A percentile compares a stretch with the other conserved stretches of the same genome.
These are phyloP conservation scores for Phytophthora tentaculata DNA, from an alignment of 352 stramenopile species.

Conservation along the genomic window DNA sequence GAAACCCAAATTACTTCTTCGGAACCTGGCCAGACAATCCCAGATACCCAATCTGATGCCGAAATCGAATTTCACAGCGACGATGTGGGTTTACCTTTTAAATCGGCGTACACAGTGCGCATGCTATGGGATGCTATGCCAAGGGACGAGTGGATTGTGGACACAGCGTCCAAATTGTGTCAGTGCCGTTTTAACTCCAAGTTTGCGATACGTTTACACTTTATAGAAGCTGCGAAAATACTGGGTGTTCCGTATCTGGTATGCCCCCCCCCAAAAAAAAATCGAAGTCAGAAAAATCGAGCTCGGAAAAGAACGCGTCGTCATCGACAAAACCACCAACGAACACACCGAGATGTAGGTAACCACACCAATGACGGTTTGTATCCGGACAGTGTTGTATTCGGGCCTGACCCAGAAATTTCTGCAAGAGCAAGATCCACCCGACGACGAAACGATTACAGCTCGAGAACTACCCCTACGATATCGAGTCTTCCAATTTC, in stretches of 20 bases:
- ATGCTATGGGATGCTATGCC: conserved; percentile 6
- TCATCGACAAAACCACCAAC: no score
- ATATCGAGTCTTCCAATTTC: no score
- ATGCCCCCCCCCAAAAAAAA: neutral
- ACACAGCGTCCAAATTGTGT: neutral
- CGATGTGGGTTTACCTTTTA: neutral
- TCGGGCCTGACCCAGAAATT: no score
- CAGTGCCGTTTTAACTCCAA: conserved; percentile 12
- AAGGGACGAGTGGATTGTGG: neutral
- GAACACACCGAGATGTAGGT: no score
- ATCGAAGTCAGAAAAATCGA: neutral
- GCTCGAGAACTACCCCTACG: no score
- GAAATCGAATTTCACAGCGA: neutral
- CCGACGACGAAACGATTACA: no score
- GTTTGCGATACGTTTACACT: conserved; percentile 9
- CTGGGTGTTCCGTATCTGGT: conserved; percentile 1
- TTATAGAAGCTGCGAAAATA: conserved; percentile 16
- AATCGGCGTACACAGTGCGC: conserved; percentile 9
- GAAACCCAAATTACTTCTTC: no score
- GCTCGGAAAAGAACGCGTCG: neutral
- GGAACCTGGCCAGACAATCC: neutral
- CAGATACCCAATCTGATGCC: neutral
- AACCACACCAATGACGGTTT: neutral
- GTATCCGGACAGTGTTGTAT: no score
- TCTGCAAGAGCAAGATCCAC: no score